A percentile compares a stretch with the other conserved stretches of the same genome.
Evolutionary conservation across 2,329 filamentous ascomycete genomes (phyloP).

Genomic region (Grosmannia serpens): DNA sequence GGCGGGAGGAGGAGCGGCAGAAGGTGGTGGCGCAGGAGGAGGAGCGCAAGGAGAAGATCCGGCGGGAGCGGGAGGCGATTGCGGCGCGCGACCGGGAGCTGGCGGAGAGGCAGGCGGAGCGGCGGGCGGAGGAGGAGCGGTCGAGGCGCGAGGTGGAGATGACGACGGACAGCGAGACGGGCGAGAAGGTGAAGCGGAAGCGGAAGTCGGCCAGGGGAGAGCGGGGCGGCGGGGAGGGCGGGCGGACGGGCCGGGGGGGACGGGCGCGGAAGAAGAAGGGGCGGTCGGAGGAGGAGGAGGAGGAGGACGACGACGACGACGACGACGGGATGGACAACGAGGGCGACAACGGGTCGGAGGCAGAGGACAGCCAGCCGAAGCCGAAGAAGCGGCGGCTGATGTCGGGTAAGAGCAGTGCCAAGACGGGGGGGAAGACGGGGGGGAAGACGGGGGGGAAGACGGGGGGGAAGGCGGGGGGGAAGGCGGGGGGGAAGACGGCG

Average conservation of each 20-base stretch:
- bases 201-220: constrained; percentile 39
- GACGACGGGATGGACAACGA: constrained; percentile 25
- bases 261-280: constrained; percentile 31
- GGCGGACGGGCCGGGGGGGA: constrained; percentile 6
- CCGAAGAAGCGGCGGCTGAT: constrained; percentile 50
- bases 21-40: constrained; percentile 56
- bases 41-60: constrained; percentile 68
- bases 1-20: constrained; percentile 65
- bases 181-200: constrained; percentile 70
- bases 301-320: constrained; percentile 33
- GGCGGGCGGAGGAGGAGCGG: constrained; percentile 59
- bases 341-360: constrained; percentile 20
- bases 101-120: constrained; percentile 60
- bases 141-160: constrained; percentile 62
- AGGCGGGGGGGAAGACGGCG: not conserved
- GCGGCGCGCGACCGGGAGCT: constrained; percentile 62
- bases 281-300: constrained; percentile 32
- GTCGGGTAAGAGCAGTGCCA: constrained; percentile 20
- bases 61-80: constrained; percentile 76
- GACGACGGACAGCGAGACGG: constrained; percentile 72
- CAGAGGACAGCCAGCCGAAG: constrained; percentile 32
- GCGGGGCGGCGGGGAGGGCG: not conserved
- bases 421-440: too few species aligned
- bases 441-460: too few species aligned
- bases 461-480: constrained; percentile 15